Percentiles rank a stretch among this genome's conserved stretches.
Evolutionary conservation across 345 rosid genomes (phyloP).

Genomic region (Lumnitzera racemosa): DNA sequence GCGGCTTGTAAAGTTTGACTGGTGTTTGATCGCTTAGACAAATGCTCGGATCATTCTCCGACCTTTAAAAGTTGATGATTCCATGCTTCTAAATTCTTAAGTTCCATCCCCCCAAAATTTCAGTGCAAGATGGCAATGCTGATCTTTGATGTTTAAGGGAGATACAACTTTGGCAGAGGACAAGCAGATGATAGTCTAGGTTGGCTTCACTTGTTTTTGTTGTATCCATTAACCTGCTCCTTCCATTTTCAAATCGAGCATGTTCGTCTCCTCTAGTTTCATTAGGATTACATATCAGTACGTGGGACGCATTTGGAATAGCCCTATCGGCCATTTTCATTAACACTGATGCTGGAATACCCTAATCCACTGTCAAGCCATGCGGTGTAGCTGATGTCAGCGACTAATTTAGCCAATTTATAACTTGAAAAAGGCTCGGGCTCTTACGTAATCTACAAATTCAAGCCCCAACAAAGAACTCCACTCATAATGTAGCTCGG

Average conservation of each 20-base stretch:
- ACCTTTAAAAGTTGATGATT: too few species aligned
- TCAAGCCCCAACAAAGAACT: constrained; percentile 72
- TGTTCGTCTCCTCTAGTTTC: constrained; percentile 21
- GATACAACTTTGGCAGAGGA: background rate
- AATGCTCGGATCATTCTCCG: too few species aligned
- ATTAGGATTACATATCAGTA: constrained; percentile 9
- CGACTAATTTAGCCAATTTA: constrained; percentile 71
- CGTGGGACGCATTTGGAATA: too few species aligned
- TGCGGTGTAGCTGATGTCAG: constrained; percentile 74
- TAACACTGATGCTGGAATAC: constrained; percentile 6
- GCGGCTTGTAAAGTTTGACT: too few species aligned
- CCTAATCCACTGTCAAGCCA: constrained; percentile 83
- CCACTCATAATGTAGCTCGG: background rate
- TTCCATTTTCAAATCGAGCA: constrained; percentile 32
- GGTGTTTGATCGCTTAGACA: too few species aligned
- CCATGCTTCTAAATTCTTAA: too few species aligned
- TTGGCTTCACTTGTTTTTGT: constrained; percentile 9
- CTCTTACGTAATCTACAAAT: constrained; percentile 55
- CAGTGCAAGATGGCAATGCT: background rate
- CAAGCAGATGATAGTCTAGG: constrained; percentile 6
- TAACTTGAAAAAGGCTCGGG: constrained; percentile 51
- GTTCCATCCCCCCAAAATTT: background rate
- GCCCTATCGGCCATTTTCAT: too few species aligned
- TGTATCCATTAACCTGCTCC: constrained; percentile 18
- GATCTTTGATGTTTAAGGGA: too few species aligned